Base-by-base conservation (phyloP, 2,329 filamentous ascomycete genomes). In the Aspergillus clavatus region DNA sequence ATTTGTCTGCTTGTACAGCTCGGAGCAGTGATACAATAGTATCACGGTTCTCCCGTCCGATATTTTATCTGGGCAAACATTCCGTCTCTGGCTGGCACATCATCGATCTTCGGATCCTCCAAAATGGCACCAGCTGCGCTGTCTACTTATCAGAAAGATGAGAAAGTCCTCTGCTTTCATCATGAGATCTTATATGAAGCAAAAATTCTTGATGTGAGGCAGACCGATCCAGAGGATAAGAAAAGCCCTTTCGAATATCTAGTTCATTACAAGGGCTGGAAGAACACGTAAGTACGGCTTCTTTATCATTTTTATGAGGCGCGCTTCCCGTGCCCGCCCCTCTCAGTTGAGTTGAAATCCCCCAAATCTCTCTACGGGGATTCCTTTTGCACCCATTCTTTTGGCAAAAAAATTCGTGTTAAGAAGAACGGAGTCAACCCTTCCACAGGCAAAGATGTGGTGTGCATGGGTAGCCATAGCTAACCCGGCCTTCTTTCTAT, bases 181-280 rank as follows among this genome's bases (percentile, higher is more conserved):
- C 88, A 91, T 72, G 90, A 97, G 62, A 83, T 97, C 71, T 82
- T 98, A 41, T 98, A 98, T 65, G 93, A 98, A 70, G 93, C 93
- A 55, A 97, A 97, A 72, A 84, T 98, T 42, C 81, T 95, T 53
- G 90, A 96, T 54, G 77, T 87, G 24, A 82, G 78, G 57, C 72
- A 74, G 67, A 75, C 78, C 60, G 80, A 84, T 49, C 66, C 72
- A 5, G 74, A 74, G 36, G 84, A 84, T 61, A 84, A 86, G 69
- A 83, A 82, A 66, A 84, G 84, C 50, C 82, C 85, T 26, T 89
- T 82, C 63, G 82, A 89, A 66, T 98, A 95, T 73, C 87, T 87
- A 63, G 87, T 98, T 44, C 93, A 98, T 71, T 98, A 98, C 75
- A 97, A 97, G 71, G 93, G 93, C 62, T 98, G 93, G 93, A 98